phyloP scores from a whole-genome alignment of 2,329 filamentous ascomycete genomes.

The Fonsecaea nubica region DNA sequence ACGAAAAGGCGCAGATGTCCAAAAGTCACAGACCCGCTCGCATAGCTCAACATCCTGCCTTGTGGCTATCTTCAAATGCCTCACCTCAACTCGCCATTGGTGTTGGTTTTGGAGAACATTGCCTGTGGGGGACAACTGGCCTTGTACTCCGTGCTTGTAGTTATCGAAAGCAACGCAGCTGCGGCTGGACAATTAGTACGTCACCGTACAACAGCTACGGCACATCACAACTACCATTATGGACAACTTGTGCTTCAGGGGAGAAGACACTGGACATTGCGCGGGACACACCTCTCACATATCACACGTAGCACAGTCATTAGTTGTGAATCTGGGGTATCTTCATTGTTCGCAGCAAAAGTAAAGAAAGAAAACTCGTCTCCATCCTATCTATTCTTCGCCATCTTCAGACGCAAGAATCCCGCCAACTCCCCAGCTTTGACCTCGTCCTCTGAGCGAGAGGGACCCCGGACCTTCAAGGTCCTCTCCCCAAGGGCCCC shows the following conservation, averaged over 20 bases:
- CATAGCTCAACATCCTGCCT: constrained; percentile 28
- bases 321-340: constrained; percentile 10
- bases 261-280: background rate
- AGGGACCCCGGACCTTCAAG: constrained; percentile 79
- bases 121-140: constrained; percentile 22
- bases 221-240: background rate
- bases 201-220: background rate
- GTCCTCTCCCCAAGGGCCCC: constrained; percentile 57
- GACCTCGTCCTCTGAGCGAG: constrained; percentile 84
- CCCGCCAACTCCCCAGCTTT: constrained; percentile 73
- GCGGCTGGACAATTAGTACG: background rate
- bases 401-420: constrained; percentile 63
- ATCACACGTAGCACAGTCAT: background rate
- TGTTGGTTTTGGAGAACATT: background rate
- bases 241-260: too few relatives aligned
- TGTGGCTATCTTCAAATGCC: constrained; percentile 19
- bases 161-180: background rate
- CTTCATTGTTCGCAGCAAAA: constrained; percentile 2
- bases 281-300: background rate
- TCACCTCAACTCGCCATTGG: constrained; percentile 15
- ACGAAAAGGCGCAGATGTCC: background rate
- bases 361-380: background rate
- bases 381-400: constrained; percentile 30
- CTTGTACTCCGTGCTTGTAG: background rate
- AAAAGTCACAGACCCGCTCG: constrained; percentile 17